These are phyloP conservation scores for Trichopus zeylanicus DNA, from an alignment of 116 monocot species.

Conservation along the genomic window DNA sequence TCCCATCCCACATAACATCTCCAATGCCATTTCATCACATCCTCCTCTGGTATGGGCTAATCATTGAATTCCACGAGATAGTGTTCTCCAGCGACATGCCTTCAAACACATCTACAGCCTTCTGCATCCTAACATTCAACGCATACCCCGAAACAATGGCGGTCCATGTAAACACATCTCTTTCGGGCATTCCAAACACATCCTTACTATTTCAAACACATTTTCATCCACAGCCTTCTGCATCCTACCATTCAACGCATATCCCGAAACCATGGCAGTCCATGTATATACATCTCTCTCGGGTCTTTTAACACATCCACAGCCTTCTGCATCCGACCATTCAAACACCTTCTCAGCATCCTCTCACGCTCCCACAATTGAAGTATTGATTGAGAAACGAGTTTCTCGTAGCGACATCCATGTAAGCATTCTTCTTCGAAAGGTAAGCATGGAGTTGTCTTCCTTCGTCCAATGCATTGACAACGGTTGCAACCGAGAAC, in stretches of 20 bases:
- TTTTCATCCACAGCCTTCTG: too few species aligned
- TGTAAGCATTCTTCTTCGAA: constrained; percentile 17
- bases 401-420: constrained; percentile 24
- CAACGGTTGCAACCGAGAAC: constrained; percentile 2
- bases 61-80: constrained; percentile 35
- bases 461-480: constrained; percentile 17
- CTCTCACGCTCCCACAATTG: constrained; percentile 13
- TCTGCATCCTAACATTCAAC: constrained; percentile 10
- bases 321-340: too few species aligned
- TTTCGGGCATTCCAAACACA: constrained; percentile 14
- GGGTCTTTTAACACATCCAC: too few species aligned
- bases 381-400: constrained; percentile 22
- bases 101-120: constrained; percentile 18
- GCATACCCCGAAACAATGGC: constrained; percentile 22
- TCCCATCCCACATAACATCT: constrained; percentile 24
- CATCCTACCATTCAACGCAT: too few species aligned
- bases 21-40: constrained; percentile 17
- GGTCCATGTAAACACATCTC: constrained; percentile 31
- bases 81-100: constrained; percentile 23
- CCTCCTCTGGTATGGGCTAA: constrained; percentile 21
- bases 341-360: constrained; percentile 25
- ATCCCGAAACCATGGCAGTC: too few species aligned
- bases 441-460: constrained; percentile 26
- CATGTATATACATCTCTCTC: too few species aligned
- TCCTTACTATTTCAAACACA: too few species aligned